These are phyloP conservation scores for Chrysoporthe deuterocubensis DNA, from an alignment of 2,329 filamentous ascomycete genomes.

Conservation along the genomic window DNA sequence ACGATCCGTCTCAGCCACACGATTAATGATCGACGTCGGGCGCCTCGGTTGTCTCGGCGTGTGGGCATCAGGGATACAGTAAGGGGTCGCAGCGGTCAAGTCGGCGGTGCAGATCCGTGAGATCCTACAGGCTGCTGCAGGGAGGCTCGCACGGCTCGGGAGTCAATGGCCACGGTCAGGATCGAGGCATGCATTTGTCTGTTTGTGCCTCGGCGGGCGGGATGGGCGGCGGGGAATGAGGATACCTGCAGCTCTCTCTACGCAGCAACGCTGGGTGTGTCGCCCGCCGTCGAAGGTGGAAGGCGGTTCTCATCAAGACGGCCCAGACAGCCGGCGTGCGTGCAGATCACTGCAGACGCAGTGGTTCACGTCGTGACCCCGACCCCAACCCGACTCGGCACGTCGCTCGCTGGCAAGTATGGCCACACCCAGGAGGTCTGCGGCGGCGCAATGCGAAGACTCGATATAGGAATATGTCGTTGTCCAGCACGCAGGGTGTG, in stretches of 20 bases:
- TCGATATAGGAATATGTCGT: conserved; percentile 1
- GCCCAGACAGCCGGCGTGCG: not conserved
- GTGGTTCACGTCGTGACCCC: too few species aligned
- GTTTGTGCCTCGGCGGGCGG: not conserved
- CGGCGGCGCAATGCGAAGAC: not conserved
- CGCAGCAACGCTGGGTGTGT: not conserved
- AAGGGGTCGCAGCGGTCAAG: not conserved
- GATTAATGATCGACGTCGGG: not conserved
- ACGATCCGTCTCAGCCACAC: not conserved
- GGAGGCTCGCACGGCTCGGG: too few species aligned
- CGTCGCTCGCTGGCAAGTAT: too few species aligned
- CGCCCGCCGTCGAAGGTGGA: not conserved
- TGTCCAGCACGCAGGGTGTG: not conserved
- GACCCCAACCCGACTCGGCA: too few species aligned
- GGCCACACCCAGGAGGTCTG: not conserved
- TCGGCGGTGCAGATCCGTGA: not conserved
- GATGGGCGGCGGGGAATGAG: not conserved
- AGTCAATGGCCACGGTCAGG: not conserved
- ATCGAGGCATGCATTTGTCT: not conserved
- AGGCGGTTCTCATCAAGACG: not conserved
- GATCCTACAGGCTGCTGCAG: too few species aligned
- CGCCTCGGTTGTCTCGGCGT: not conserved
- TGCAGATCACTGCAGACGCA: too few species aligned
- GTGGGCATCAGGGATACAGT: not conserved
- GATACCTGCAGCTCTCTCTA: not conserved